These are phyloP conservation scores for Didymosphaeria variabile DNA, from an alignment of 2,329 filamentous ascomycete genomes.

Conservation along the genomic window DNA sequence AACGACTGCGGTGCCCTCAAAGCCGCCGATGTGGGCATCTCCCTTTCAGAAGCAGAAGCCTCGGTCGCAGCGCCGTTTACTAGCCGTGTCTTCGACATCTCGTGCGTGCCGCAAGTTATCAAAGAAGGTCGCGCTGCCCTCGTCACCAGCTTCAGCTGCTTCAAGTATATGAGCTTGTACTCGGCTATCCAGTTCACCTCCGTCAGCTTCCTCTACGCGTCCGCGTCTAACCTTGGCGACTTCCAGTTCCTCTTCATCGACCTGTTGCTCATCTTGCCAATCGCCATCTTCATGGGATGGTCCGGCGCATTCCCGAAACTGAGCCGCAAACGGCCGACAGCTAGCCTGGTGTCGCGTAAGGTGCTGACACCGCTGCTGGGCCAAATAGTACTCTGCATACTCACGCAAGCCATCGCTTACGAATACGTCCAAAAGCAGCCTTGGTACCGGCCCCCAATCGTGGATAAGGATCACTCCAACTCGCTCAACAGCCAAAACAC, in stretches of 20 bases:
- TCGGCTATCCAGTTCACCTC: slow-evolving; percentile 99
- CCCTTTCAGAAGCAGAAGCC: slow-evolving; percentile 94
- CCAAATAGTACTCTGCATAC: slow-evolving; percentile 82
- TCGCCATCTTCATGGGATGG: slow-evolving; percentile 99
- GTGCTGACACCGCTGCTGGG: slow-evolving; percentile 88
- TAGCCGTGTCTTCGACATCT: slow-evolving; percentile 93
- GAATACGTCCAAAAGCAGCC: slow-evolving; percentile 77
- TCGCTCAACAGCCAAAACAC: slow-evolving; percentile 95
- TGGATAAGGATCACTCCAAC: slow-evolving; percentile 82
- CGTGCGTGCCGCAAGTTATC: slow-evolving; percentile 92
- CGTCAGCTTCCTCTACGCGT: slow-evolving; percentile 95
- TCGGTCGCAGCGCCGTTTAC: slow-evolving; percentile 99
- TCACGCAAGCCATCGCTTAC: slow-evolving; percentile 79
- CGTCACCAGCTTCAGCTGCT: slow-evolving; percentile 99
- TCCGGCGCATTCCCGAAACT: slow-evolving; percentile 81
- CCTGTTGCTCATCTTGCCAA: slow-evolving; percentile 87
- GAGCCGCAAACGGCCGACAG: slow-evolving; percentile 85
- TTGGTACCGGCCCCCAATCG: slow-evolving; percentile 83
- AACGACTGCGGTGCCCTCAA: slow-evolving; percentile 98
- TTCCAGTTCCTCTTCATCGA: slow-evolving; percentile 99
- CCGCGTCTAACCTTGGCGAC: slow-evolving; percentile 92
- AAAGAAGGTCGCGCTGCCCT: slow-evolving; percentile 91
- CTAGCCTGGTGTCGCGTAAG: slow-evolving; percentile 90
- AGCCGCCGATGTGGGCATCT: slow-evolving; percentile 96
- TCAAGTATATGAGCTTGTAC: slow-evolving; percentile 99